phyloP scores from a whole-genome alignment of 345 rosid species.

The Melaleuca quinquenervia region DNA sequence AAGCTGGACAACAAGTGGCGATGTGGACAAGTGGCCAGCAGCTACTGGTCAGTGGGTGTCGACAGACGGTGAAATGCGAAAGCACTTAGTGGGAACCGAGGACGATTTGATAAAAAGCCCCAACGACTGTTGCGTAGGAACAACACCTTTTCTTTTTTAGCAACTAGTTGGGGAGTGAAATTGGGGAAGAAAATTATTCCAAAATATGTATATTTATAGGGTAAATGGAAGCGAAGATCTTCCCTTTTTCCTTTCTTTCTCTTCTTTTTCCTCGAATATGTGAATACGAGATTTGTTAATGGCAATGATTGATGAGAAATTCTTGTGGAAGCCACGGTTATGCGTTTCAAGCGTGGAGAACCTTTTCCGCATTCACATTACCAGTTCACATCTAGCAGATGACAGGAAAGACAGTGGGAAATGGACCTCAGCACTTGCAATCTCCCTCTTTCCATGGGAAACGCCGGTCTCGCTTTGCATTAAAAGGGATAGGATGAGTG shows the following conservation, averaged over 20 bases:
- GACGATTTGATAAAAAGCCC: not conserved
- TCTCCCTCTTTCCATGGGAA: not conserved
- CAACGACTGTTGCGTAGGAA: not conserved
- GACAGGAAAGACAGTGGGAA: not conserved
- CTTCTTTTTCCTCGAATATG: not conserved
- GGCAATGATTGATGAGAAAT: not conserved
- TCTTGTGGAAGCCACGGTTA: not conserved
- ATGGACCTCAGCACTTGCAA: not conserved
- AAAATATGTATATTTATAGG: not conserved
- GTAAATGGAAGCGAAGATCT: too few relatives aligned
- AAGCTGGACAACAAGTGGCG: constrained; percentile 14
- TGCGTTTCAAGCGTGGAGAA: not conserved
- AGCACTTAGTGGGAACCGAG: not conserved
- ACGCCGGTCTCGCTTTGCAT: not conserved
- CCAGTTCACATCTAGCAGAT: not conserved
- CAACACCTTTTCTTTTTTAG: not conserved
- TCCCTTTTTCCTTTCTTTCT: not conserved
- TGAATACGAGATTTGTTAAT: not conserved
- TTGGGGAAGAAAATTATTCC: not conserved
- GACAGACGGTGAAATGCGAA: not conserved
- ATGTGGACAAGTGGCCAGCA: constrained; percentile 21
- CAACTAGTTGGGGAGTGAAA: not conserved
- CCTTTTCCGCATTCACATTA: not conserved
- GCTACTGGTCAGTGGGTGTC: constrained; percentile 13
- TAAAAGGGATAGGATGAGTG: not conserved